Percentiles rank a stretch among this genome's conserved stretches.
These are phyloP conservation scores for Yamadazyma sp. DNA, from an alignment of 1,139 yeast genomes.

Conservation along the genomic window DNA sequence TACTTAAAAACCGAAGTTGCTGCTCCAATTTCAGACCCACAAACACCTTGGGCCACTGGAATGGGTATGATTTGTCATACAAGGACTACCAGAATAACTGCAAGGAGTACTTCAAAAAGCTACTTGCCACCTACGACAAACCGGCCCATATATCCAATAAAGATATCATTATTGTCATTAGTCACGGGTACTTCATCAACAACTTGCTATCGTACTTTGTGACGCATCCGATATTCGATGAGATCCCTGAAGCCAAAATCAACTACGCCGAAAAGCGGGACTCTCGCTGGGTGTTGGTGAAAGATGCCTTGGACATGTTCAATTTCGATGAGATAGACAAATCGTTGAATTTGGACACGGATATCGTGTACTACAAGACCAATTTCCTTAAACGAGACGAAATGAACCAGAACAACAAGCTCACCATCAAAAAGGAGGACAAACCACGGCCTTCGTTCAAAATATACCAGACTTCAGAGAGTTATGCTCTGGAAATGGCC, in stretches of 20 bases:
- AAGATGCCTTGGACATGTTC: slow-evolving; percentile 36
- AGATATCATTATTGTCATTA: slow-evolving; percentile 41
- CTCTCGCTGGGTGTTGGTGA: slow-evolving; percentile 32
- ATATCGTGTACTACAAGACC: slow-evolving; percentile 47
- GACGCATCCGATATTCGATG: slow-evolving; percentile 48
- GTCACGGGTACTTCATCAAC: slow-evolving; percentile 46
- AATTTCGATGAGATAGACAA: slow-evolving; percentile 28
- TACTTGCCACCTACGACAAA: slow-evolving; percentile 47
- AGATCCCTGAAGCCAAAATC: slow-evolving; percentile 43
- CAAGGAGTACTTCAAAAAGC: slow-evolving; percentile 42
- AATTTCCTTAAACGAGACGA: slow-evolving; percentile 44
- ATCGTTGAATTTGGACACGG: slow-evolving; percentile 40
- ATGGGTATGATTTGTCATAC: slow-evolving; percentile 44
- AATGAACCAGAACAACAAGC: slow-evolving; percentile 14
- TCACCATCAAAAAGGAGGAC: slow-evolving; percentile 13
- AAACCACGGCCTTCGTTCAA: slow-evolving; percentile 19
- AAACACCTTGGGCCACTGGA: slow-evolving; percentile 46
- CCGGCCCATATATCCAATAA: slow-evolving; percentile 32
- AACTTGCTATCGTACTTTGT: slow-evolving; percentile 43
- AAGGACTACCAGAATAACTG: slow-evolving; percentile 44
- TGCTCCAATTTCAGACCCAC: slow-evolving; percentile 48
- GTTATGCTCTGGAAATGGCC: slow-evolving; percentile 10
- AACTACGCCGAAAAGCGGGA: slow-evolving; percentile 31
- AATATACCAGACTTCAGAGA: slow-evolving; percentile 15
- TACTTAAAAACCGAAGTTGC: slow-evolving; percentile 33